Evolutionary conservation across 169 alveolate species (phyloP), one percentile per base, ranked within the genome.

Genomic region (Cystoisospora suis): DNA sequence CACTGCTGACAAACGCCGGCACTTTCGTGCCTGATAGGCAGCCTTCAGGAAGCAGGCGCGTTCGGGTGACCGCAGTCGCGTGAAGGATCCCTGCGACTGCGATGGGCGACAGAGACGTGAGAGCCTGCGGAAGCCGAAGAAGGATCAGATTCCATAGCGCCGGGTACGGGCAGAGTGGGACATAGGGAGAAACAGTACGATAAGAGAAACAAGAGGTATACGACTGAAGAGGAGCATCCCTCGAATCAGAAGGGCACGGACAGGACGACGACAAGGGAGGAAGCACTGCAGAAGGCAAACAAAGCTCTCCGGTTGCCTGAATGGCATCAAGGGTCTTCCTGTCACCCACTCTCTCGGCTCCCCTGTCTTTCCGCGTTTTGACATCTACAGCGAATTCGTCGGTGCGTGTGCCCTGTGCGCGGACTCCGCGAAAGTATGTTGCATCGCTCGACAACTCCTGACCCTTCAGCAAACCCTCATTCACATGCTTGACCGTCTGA

Each of bases 101-200:
- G 27, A 72, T 40, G 83, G 83, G 53, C 6, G 83, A 72, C 58
- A 72, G 83, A 1, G 58, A 2, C n/a, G 83, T 56, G 83, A 72
- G 83, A n/a, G 17, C 56, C 42, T 72, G 83, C 38, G 83, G 83
- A 5, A 72, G 83, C 7, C 83, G 83, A 6, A 32, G 3, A 46
- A 72, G 56, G 12, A 72, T 6, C 47, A 23, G 47, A 6, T 32
- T 29, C 83, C 83, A 72, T 29, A 72, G 83, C 9, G 56, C 46
- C 17, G 83, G 83, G 23, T 72, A 72, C 20, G 83, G 56, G 83
- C 53, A 72, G 83, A 27, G 42, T 9, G 17, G 56, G 32, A 6
- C 42, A 38, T 38, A 36, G 53, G 27, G 56, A 72, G 32, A 38
- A 6, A 17, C 17, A 38, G 32, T 34, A 20, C 12, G 1, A 53